Percentiles rank a stretch among this genome's conserved stretches.
These are phyloP conservation scores for Rubus idaeus DNA, from an alignment of 306 rosid species.

Conservation along the genomic window DNA sequence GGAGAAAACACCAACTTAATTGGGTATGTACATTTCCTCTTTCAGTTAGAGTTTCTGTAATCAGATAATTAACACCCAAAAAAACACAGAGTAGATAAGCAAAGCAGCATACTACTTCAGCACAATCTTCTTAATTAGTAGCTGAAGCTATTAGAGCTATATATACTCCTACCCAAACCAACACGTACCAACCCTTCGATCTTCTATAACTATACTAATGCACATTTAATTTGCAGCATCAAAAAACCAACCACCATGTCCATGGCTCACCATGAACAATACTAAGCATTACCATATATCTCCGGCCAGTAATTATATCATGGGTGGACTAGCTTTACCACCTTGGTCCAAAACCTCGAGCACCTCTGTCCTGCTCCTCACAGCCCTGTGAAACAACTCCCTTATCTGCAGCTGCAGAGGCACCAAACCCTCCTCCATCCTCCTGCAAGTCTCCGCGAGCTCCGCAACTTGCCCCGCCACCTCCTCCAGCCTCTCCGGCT, in stretches of 20 bases:
- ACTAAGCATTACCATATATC: background rate
- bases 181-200: background rate
- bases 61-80: conserved; percentile 3
- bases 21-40: conserved; percentile 24
- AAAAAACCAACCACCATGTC: conserved; percentile 3
- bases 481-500: conserved; percentile 53
- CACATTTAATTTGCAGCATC: conserved; percentile 30
- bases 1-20: conserved; percentile 2
- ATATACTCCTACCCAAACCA: conserved; percentile 23
- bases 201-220: conserved; percentile 22
- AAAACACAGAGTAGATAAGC: conserved; percentile 8
- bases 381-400: conserved; percentile 78
- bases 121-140: conserved; percentile 2
- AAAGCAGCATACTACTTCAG: conserved; percentile 16
- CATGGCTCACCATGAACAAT: conserved; percentile 15
- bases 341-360: conserved; percentile 65
- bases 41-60: conserved; percentile 24
- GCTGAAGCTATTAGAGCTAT: conserved; percentile 10
- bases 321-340: conserved; percentile 51
- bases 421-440: conserved; percentile 82
- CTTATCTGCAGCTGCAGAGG: conserved; percentile 89
- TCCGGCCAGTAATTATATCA: conserved; percentile 23
- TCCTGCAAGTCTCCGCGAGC: conserved; percentile 62
- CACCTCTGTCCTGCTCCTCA: conserved; percentile 83
- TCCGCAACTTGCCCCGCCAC: conserved; percentile 61